Evolutionary conservation across 805 yeast species (phyloP), one percentile per base, ranked within the genome.

Genomic region (Dipodascopsis uninucleata): DNA sequence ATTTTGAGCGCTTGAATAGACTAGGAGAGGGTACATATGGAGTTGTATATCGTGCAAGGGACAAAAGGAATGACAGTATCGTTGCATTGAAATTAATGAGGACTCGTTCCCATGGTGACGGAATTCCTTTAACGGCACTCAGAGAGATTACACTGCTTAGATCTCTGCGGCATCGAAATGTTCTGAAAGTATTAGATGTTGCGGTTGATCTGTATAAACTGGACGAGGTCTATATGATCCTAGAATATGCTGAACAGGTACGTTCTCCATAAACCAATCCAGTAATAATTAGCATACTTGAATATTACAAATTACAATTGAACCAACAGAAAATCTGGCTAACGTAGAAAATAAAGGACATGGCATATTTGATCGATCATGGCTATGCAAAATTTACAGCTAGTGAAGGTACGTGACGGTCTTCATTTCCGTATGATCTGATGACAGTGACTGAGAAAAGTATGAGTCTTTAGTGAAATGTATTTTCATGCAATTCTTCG

Each of bases 111-210:
- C 96, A 88, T 61, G 45, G 33, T 14, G 97, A 90, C 60, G 96
- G 97, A 0, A 85, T 90, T 63, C 97, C 97, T 2, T 84, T 87
- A 17, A 88, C 97, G 0, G 95, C 97, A 0, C 79, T 87, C 59
- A 72, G 97, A 56, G 97, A 90, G 66, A 85, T 88, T 52, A 79
- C 87, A 49, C 68, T 89, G 14, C 69, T 89, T 34, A 96, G 87
- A 62, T 73, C 84, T 2, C 79, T 88, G 56, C 77, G 82, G 45
- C 96, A 89, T 64, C 75, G 72, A 8, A 86, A 87, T 61, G 77
- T 90, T 21, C 84, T 89, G 12, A 80, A 88, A 0, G 70, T 90
- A 28, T 64, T 76, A 29, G 97, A 89, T 61, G 86, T 89, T 73
- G 87, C 89, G 85, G 82, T 87, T 14, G 94, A 85, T 53, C 62